Conservation (phyloP, 2,329 filamentous ascomycete genomes). For the Bipolaris zeicola region DNA sequence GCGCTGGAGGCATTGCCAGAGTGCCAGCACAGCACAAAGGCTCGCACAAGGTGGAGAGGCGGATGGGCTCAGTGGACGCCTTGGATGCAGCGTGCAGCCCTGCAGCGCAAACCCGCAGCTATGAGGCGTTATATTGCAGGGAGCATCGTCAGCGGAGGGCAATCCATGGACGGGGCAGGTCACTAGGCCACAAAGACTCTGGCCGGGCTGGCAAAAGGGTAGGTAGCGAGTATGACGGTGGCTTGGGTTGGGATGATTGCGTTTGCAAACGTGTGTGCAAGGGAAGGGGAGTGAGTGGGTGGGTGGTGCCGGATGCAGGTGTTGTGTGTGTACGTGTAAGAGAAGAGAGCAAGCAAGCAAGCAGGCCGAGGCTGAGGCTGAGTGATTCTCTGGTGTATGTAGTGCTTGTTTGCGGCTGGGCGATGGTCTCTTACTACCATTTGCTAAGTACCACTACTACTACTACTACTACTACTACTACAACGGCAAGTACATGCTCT, state of each 20-base stretch:
- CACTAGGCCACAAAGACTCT: conserved; percentile 18
- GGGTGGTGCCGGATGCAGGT: not conserved
- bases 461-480: no score
- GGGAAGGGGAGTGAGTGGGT: not conserved
- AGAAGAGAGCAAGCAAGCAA: no score
- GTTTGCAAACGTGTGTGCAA: not conserved
- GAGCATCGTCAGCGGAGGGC: conserved; percentile 18
- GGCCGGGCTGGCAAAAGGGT: not conserved
- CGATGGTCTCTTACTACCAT: no score
- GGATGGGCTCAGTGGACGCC: conserved; percentile 15
- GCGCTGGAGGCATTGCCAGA: conserved; percentile 14
- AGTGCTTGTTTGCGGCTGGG: no score
- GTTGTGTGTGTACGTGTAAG: not conserved
- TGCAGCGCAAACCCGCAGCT: conserved; percentile 20
- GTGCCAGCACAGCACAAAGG: conserved; percentile 34
- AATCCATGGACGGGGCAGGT: conserved; percentile 22
- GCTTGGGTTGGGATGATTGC: not conserved
- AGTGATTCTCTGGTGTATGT: no score
- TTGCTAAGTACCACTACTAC: no score
- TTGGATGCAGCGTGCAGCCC: conserved; percentile 23
- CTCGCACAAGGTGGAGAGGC: conserved; percentile 22
- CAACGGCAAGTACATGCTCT: not conserved
- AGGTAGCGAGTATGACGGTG: conserved; percentile 9
- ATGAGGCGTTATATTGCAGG: conserved; percentile 27
- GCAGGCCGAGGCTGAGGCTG: no score